Evolutionary conservation across 306 rosid species (phyloP).

Genomic region (Comarum palustre): DNA sequence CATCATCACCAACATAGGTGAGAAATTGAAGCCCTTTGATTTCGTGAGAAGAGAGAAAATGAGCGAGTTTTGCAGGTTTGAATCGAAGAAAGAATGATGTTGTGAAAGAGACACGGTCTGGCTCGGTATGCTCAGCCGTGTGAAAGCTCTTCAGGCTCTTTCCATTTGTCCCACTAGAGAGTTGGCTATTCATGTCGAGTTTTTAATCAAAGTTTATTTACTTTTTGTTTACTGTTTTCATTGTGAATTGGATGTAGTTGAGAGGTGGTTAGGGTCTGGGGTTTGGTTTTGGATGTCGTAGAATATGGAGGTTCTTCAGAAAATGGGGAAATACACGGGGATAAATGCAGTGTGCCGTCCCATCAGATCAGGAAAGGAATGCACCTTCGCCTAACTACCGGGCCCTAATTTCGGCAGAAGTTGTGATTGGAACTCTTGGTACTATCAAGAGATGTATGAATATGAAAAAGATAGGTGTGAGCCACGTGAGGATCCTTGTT

Average conservation of each 20-base stretch:
- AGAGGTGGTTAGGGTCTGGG: neutral
- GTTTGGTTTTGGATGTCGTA: conserved; percentile 29
- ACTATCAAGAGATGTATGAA: conserved; percentile 69
- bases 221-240: neutral
- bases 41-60: too few species aligned
- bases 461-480: conserved; percentile 48
- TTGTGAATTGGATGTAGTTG: neutral
- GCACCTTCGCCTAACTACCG: conserved; percentile 36
- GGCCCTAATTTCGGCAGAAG: conserved; percentile 59
- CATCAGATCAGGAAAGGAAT: conserved; percentile 51
- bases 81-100: too few species aligned
- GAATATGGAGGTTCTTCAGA: conserved; percentile 75
- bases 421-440: conserved; percentile 89
- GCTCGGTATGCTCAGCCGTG: conserved; percentile 89
- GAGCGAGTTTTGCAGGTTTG: too few species aligned
- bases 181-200: conserved; percentile 70
- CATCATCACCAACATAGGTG: too few species aligned
- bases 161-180: conserved; percentile 92
- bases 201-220: too few species aligned
- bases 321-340: conserved; percentile 77
- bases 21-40: too few species aligned
- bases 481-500: conserved; percentile 64
- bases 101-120: too few species aligned
- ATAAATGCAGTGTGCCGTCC: conserved; percentile 72
- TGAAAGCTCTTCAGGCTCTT: conserved; percentile 76